Conservation (phyloP, 1,139 yeast genomes). For the Hyphopichia buzzinii region DNA sequence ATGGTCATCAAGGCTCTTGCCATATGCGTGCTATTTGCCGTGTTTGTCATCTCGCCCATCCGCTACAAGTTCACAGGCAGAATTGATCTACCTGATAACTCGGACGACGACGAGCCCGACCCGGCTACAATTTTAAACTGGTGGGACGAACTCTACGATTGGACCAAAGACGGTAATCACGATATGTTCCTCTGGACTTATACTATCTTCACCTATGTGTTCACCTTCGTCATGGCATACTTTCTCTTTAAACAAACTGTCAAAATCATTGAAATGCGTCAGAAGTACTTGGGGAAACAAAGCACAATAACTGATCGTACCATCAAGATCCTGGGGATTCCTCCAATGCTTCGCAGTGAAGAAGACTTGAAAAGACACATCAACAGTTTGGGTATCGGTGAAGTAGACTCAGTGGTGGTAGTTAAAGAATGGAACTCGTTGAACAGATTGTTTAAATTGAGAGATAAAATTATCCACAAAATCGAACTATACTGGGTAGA, state of each 20-base stretch:
- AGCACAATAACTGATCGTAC: conserved; percentile 47
- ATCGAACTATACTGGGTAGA: conserved; percentile 78
- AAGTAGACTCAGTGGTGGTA: conserved; percentile 69
- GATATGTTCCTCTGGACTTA: conserved; percentile 38
- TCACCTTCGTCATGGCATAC: conserved; percentile 34
- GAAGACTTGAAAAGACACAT: conserved; percentile 68
- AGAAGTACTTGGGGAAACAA: conserved; percentile 41
- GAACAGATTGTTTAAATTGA: conserved; percentile 59
- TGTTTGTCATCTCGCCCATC: conserved; percentile 69
- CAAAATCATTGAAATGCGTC: conserved; percentile 39
- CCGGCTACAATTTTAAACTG: neutral
- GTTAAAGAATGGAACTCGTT: conserved; percentile 84
- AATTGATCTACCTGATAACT: conserved; percentile 49
- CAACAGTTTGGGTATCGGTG: conserved; percentile 75
- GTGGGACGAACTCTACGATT: conserved; percentile 7
- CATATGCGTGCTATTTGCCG: conserved; percentile 59
- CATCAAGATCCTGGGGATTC: conserved; percentile 51
- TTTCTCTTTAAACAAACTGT: conserved; percentile 37
- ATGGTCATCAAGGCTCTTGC: conserved; percentile 67
- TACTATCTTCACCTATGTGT: conserved; percentile 41
- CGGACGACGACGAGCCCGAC: conserved; percentile 18
- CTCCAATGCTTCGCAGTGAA: conserved; percentile 73
- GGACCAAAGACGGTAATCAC: conserved; percentile 7
- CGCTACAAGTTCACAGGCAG: conserved; percentile 69
- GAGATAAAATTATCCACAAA: conserved; percentile 51